Conservation (phyloP, 352 stramenopile species). For the Pythium vanterpoolii region DNA sequence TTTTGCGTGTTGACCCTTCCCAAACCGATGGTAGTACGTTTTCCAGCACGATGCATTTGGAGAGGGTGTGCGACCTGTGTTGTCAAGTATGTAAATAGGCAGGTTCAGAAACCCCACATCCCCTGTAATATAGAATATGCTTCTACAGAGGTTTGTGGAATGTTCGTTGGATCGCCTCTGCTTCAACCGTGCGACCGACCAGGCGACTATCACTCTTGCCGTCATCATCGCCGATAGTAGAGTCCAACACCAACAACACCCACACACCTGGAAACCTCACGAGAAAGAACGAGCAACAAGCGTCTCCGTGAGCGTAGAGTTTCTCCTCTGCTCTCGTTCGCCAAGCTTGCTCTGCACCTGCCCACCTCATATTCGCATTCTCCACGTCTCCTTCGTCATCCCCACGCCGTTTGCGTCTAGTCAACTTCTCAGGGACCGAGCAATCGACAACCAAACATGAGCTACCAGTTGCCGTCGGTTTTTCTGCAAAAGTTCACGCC, state of each 20-base stretch:
- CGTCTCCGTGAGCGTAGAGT: slow-evolving; percentile 12
- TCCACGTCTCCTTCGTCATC: neutral
- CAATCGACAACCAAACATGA: slow-evolving; percentile 51
- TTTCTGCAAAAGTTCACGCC: slow-evolving; percentile 87
- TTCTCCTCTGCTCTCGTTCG: neutral
- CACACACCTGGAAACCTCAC: slow-evolving; percentile 4
- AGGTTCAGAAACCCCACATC: neutral
- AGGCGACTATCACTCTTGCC: slow-evolving; percentile 24
- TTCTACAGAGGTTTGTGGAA: neutral
- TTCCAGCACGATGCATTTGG: neutral
- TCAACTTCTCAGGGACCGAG: too few species aligned
- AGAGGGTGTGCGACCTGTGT: neutral
- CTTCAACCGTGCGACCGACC: slow-evolving; percentile 23
- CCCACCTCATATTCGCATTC: slow-evolving; percentile 1
- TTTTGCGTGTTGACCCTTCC: neutral
- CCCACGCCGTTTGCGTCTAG: neutral
- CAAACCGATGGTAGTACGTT: neutral
- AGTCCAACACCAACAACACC: slow-evolving; percentile 17
- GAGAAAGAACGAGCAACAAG: neutral
- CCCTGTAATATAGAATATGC: neutral
- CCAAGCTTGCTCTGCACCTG: neutral
- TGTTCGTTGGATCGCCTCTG: slow-evolving; percentile 5
- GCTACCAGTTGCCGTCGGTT: slow-evolving; percentile 78
- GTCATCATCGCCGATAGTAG: slow-evolving; percentile 6
- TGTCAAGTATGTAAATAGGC: neutral